Evolutionary conservation across 495 filamentous ascomycete species (phyloP).

Genomic region (Daldinia caldariorum): DNA sequence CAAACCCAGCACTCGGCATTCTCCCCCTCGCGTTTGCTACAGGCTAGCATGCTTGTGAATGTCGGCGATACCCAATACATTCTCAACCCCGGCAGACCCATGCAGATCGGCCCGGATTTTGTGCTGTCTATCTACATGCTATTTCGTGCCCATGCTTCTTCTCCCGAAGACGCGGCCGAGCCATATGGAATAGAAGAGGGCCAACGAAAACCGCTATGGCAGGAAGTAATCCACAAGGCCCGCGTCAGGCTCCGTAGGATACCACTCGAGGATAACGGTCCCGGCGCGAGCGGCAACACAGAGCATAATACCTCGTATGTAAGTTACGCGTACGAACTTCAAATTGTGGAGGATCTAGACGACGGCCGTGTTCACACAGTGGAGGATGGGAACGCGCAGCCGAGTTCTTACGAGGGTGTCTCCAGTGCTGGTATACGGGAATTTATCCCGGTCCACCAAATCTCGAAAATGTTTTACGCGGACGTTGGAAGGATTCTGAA

Average conservation of each 20-base stretch:
- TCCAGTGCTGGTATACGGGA: conserved; percentile 80
- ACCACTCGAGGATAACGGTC: conserved; percentile 48
- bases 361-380: conserved; percentile 88
- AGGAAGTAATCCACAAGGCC: conserved; percentile 97
- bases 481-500: conserved; percentile 95
- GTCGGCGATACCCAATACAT: conserved; percentile 88
- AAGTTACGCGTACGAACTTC: conserved; percentile 86
- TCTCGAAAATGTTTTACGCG: conserved; percentile 97
- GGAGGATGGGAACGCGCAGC: conserved; percentile 70
- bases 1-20: conserved; percentile 43
- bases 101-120: conserved; percentile 91
- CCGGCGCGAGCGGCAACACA: conserved; percentile 22
- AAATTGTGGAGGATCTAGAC: conserved; percentile 91
- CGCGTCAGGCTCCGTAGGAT: conserved; percentile 77
- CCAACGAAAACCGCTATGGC: conserved; percentile 85
- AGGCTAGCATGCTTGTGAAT: conserved; percentile 92
- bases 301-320: conserved; percentile 16
- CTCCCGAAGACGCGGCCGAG: conserved; percentile 47
- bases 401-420: conserved; percentile 74
- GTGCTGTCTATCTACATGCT: conserved; percentile 96
- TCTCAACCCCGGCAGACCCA: conserved; percentile 66
- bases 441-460: conserved; percentile 85
- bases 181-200: conserved; percentile 59
- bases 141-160: conserved; percentile 76
- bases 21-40: conserved; percentile 89